Conservation (phyloP, 1,284 basidiomycete genomes). For the Apiotrichum gamsii region DNA sequence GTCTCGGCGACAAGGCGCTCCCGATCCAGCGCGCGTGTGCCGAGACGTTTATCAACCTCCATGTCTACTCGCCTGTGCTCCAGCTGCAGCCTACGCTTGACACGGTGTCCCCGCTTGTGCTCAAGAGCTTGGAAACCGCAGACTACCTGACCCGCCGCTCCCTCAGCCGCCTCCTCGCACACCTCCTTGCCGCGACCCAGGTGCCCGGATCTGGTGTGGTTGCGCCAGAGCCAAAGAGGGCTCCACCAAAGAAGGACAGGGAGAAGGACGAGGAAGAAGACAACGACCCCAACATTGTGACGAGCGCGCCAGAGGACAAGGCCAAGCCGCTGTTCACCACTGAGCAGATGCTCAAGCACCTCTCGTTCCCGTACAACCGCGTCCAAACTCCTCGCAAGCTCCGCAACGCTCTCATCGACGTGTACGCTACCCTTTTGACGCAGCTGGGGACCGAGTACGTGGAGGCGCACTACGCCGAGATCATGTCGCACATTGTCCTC, state of each 20-base stretch:
- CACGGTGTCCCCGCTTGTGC: slow-evolving; percentile 54
- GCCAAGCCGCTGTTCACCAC: slow-evolving; percentile 68
- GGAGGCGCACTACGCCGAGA: slow-evolving; percentile 72
- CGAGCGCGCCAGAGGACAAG: slow-evolving; percentile 54
- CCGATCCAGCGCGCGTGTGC: slow-evolving; percentile 79
- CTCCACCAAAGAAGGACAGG: slow-evolving; percentile 55
- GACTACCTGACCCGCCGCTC: slow-evolving; percentile 79
- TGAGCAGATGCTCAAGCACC: slow-evolving; percentile 70
- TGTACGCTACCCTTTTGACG: slow-evolving; percentile 73
- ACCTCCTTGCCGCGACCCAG: slow-evolving; percentile 80
- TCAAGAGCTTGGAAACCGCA: slow-evolving; percentile 70
- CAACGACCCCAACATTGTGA: slow-evolving; percentile 50
- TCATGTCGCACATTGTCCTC: slow-evolving; percentile 69
- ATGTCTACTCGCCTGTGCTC: slow-evolving; percentile 28
- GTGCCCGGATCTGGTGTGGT: slow-evolving; percentile 56
- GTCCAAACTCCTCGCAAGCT: slow-evolving; percentile 61
- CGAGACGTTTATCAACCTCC: slow-evolving; percentile 48
- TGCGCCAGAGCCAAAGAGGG: slow-evolving; percentile 55
- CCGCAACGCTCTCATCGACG: slow-evolving; percentile 79
- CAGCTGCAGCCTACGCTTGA: slow-evolving; percentile 32
- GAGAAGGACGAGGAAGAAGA: slow-evolving; percentile 55
- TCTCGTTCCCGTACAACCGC: slow-evolving; percentile 76
- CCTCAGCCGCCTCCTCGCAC: slow-evolving; percentile 71
- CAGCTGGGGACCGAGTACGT: slow-evolving; percentile 71
- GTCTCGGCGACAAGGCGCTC: slow-evolving; percentile 74